phyloP scores from a whole-genome alignment of 2,329 filamentous ascomycete genomes.

The Waltergamsia citrina region DNA sequence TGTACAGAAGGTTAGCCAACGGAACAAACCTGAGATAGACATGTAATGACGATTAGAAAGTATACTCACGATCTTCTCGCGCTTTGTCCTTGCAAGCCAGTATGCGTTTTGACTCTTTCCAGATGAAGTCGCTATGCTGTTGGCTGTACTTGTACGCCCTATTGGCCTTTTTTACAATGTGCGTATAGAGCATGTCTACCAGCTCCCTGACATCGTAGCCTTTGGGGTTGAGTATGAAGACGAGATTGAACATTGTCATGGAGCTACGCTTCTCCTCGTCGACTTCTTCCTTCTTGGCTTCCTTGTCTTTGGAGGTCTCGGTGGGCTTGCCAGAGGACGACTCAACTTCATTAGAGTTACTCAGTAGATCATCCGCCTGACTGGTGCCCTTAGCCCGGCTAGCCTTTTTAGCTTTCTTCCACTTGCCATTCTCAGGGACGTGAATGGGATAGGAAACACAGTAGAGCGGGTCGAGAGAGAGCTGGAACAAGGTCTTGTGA shows the following conservation, averaged over 20 bases:
- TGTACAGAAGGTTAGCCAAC: too few species aligned
- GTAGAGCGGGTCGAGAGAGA: slow-evolving; percentile 69
- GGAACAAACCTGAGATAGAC: too few species aligned
- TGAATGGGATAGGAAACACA: slow-evolving; percentile 81
- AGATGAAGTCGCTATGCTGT: slow-evolving; percentile 81
- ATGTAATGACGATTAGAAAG: too few species aligned
- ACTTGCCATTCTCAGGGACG: slow-evolving; percentile 67
- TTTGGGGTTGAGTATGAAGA: slow-evolving; percentile 80
- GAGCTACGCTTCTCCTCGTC: slow-evolving; percentile 55
- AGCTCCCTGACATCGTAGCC: slow-evolving; percentile 67
- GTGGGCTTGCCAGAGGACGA: slow-evolving; percentile 12
- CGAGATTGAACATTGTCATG: slow-evolving; percentile 97
- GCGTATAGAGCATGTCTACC: slow-evolving; percentile 69
- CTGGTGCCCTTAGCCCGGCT: slow-evolving; percentile 19
- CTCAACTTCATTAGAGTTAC: slow-evolving; percentile 14
- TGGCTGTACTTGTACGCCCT: slow-evolving; percentile 92
- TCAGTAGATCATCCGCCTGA: slow-evolving; percentile 8
- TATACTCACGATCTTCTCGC: slow-evolving; percentile 51
- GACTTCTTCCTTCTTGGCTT: slow-evolving; percentile 31
- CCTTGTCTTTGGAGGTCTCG: slow-evolving; percentile 13
- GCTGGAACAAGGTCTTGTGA: slow-evolving; percentile 74
- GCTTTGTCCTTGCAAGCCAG: slow-evolving; percentile 73
- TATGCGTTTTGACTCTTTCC: slow-evolving; percentile 81
- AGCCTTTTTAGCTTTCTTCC: slow-evolving; percentile 55
- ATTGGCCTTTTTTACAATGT: slow-evolving; percentile 86